Percentiles rank a stretch among this genome's conserved stretches.
These are phyloP conservation scores for Aechmea fasciata DNA, from an alignment of 176 grass and related monocot genomes.

Conservation along the genomic window DNA sequence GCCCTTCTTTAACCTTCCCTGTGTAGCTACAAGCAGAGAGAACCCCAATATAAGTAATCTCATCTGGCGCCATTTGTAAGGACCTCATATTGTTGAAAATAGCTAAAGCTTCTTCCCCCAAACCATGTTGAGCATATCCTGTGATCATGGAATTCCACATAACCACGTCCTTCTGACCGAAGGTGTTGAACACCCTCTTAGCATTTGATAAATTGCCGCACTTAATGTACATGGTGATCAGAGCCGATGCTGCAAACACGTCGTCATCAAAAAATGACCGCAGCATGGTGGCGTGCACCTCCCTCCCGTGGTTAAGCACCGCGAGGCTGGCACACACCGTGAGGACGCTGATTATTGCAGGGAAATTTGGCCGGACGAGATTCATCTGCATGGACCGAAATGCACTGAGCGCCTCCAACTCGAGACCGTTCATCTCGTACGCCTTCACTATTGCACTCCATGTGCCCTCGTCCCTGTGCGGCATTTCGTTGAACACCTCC, in stretches of 20 bases:
- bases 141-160: constrained; percentile 91
- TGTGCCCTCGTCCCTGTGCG: constrained; percentile 35
- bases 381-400: constrained; percentile 45
- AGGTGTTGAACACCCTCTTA: constrained; percentile 40
- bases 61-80: constrained; percentile 37
- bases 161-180: constrained; percentile 56
- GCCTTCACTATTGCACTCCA: constrained; percentile 74
- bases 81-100: constrained; percentile 49
- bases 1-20: constrained; percentile 63
- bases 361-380: constrained; percentile 45
- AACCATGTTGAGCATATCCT: constrained; percentile 64
- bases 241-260: constrained; percentile 49
- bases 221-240: constrained; percentile 69
- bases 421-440: constrained; percentile 61
- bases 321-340: constrained; percentile 41
- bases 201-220: constrained; percentile 52
- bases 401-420: constrained; percentile 40
- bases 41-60: constrained; percentile 65
- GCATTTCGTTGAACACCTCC: constrained; percentile 43
- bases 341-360: constrained; percentile 56
- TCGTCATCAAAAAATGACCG: constrained; percentile 40
- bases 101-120: constrained; percentile 58
- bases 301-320: constrained; percentile 58
- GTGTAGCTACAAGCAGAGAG: constrained; percentile 74
- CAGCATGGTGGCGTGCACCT: constrained; percentile 47